A percentile compares a stretch with the other conserved stretches of the same genome.
Evolutionary conservation across 805 yeast genomes (phyloP).

Genomic region (Lipomyces sp.): DNA sequence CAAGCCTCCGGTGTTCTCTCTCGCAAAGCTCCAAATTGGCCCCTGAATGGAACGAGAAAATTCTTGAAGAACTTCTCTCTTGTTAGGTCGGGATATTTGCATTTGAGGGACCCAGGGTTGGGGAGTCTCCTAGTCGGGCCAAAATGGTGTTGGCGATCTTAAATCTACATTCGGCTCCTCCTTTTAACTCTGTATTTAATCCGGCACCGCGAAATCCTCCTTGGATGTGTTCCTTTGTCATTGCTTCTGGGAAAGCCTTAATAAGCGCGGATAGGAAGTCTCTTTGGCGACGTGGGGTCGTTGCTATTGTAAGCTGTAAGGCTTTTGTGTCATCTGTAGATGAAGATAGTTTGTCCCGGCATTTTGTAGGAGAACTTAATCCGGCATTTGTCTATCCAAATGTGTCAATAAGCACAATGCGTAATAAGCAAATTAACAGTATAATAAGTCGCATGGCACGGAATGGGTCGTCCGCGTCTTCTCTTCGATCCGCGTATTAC

Average conservation of each 20-base stretch:
- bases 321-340: too few relatives aligned
- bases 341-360: too few relatives aligned
- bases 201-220: conserved; percentile 4
- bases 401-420: neutral
- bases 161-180: neutral
- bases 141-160: neutral
- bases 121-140: neutral
- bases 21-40: too few relatives aligned
- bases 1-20: too few relatives aligned
- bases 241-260: neutral
- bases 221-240: too few relatives aligned
- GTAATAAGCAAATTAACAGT: neutral
- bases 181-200: neutral
- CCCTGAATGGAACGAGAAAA: too few relatives aligned
- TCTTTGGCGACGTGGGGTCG: neutral
- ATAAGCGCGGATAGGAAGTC: conserved; percentile 2
- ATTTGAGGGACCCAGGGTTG: neutral
- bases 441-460: conserved; percentile 1
- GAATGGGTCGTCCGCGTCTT: neutral
- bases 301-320: too few relatives aligned
- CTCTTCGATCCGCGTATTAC: neutral
- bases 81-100: neutral
- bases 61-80: too few relatives aligned
- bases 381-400: neutral
- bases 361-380: neutral